Base-by-base conservation (phyloP, 352 stramenopile genomes). In the Aphanomyces invadans region DNA sequence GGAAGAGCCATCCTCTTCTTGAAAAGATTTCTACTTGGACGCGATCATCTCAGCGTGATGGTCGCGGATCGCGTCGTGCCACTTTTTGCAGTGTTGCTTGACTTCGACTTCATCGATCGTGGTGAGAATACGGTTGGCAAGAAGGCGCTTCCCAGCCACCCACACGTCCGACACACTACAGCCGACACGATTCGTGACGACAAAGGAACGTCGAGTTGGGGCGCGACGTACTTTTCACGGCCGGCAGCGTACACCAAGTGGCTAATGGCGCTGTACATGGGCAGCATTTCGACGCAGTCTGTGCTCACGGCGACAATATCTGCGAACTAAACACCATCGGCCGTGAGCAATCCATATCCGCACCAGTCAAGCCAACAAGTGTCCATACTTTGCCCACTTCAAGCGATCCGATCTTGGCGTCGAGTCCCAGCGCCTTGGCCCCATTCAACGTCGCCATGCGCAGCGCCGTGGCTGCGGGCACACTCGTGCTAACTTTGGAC, bases 381-480 rank as follows among this genome's bases (percentile, higher is more conserved):
- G n/a, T n/a, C n/a, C 46, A 21, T 2, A 70, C 62, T 67, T 94
- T 95, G 68, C 87, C 87, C 44, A 92, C 74, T 56, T 95, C 81
- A 31, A 97, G 77, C 5, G 84, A 92, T 15, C 89, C 89, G 42
- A 95, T 86, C 26, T 89, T 79, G 31, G 87, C 71, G 19, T 88
- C 86, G 2, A 96, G 67, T 0, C 86, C 83, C 7, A 97, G 69
- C 4, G 87, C 89, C 45, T 91, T 90, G 26, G 89, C 89, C 33
- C 88, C 89, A 65, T 96, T 95, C 46, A 96, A 73, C 26, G 89
- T 97, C 49, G 89, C 88, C 86, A 97, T 95, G 62, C 85, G 73
- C 32, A 97, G 70, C 23, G 81, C 84, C 39, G 72, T 74, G 2
- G 73, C 70, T 0, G 84, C 81, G 17, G 81, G 75, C 33, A 90